These are phyloP conservation scores for Huntiella savannae DNA, from an alignment of 2,329 filamentous ascomycete genomes.

Conservation along the genomic window DNA sequence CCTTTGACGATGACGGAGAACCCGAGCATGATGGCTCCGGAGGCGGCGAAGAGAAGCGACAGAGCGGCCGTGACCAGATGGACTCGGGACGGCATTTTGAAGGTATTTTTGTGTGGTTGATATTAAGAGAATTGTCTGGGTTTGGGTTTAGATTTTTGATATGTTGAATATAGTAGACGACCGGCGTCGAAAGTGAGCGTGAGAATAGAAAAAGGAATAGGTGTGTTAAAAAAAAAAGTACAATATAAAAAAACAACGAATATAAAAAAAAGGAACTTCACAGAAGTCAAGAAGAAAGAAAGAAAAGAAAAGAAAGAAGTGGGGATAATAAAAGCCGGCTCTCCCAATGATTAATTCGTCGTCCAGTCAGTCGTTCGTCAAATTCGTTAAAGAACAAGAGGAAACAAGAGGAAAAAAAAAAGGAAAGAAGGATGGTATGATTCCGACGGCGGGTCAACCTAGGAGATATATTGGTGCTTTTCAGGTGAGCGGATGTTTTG, in stretches of 20 bases:
- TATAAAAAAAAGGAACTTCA: neutral
- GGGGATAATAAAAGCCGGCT: neutral
- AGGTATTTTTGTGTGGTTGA: neutral
- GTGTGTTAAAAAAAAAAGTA: slow-evolving; percentile 1
- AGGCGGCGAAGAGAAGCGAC: slow-evolving; percentile 32
- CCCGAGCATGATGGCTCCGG: slow-evolving; percentile 34
- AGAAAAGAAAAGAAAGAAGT: neutral
- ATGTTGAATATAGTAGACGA: slow-evolving; percentile 1
- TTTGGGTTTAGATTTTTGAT: neutral
- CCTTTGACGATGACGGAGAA: slow-evolving; percentile 35
- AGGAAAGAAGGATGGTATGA: too few species aligned
- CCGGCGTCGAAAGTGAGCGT: slow-evolving; percentile 4
- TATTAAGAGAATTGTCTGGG: neutral
- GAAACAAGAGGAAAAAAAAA: too few species aligned
- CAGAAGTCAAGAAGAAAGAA: neutral
- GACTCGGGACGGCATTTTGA: slow-evolving; percentile 34
- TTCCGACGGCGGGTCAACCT: too few species aligned
- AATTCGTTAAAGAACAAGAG: too few species aligned
- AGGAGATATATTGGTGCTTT: too few species aligned
- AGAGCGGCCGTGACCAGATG: slow-evolving; percentile 28
- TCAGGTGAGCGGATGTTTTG: too few species aligned
- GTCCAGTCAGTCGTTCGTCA: too few species aligned
- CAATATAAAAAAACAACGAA: slow-evolving; percentile 1
- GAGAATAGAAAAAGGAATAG: slow-evolving; percentile 1
- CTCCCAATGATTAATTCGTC: neutral